Evolutionary conservation across 1,139 yeast genomes (phyloP), one percentile per base, ranked within the genome.

Genomic region (Kurtzmaniella quercitrusa): DNA sequence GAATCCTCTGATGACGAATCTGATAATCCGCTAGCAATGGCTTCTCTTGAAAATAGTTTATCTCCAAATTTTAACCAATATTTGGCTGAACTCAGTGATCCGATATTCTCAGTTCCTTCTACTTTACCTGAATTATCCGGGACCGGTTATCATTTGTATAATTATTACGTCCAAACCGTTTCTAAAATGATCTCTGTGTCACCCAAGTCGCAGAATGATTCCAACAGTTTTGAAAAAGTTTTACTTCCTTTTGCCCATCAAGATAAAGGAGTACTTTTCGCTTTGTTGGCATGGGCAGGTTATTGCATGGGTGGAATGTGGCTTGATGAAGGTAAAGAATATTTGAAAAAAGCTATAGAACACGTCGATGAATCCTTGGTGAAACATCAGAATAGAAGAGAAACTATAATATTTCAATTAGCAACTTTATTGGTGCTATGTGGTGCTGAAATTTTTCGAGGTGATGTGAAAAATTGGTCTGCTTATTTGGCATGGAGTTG

Each of bases 281-380:
- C 85, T 1, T 70, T 87, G 7, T 63, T 87, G 41, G 89, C 93
- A 0, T 86, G 94, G 93, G 78, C 93, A 1, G 88, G 88, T 0
- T 79, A 80, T 58, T 83, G 81, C 57, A 58, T 77, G 45, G 84
- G 81, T 1, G 70, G 74, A 3, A 63, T 64, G 27, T 69, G 76
- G 67, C 56, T 59, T 15, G 60, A 56, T 9, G 76, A 73, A 46
- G 82, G 81, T 7, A 54, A 62, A 2, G 68, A 65, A 46, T 79
- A 73, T 54, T 69, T 76, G 42, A 65, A 70, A 19, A 57, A 63
- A 48, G 81, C 85, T 0, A 53, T 79, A 16, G 63, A 66, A 25
- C 75, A 73, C 50, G 62, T 79, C 39, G 65, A 67, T 39, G 15
- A 16, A 19, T 29, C 34, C 2, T 34, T 33, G 3, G 31, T 36